Evolutionary conservation across 2,329 filamentous ascomycete species (phyloP).

Genomic region (Delphinella strobiligena): DNA sequence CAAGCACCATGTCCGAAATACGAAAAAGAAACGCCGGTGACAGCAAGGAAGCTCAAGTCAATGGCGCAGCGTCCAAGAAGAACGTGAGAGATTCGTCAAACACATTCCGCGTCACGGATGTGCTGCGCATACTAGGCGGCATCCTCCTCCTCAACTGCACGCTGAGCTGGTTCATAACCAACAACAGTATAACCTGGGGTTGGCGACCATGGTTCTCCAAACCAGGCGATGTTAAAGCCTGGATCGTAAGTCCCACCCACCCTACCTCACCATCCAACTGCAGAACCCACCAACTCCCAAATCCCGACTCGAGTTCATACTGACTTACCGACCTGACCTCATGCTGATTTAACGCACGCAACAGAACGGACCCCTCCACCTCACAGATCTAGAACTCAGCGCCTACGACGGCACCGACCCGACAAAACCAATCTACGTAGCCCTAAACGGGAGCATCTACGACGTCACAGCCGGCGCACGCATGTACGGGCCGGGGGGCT

Average conservation of each 20-base stretch:
- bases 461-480: constrained; percentile 55
- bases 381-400: constrained; percentile 65
- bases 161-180: constrained; percentile 27
- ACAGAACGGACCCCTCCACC: constrained; percentile 46
- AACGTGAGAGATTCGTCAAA: not conserved
- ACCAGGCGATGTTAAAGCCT: constrained; percentile 45
- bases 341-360: not conserved
- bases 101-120: constrained; percentile 14
- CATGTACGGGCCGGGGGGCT: constrained; percentile 56
- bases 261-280: not conserved
- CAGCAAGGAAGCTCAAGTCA: not conserved
- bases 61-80: not conserved
- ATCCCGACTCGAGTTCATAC: too few relatives aligned
- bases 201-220: constrained; percentile 51
- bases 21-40: not conserved
- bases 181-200: constrained; percentile 52
- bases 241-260: constrained; percentile 41
- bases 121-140: constrained; percentile 22
- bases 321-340: not conserved
- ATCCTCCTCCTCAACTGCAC: constrained; percentile 23
- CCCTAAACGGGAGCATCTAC: constrained; percentile 78
- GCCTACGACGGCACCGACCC: constrained; percentile 68
- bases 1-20: not conserved
- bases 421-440: constrained; percentile 71
- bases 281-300: not conserved